phyloP scores from a whole-genome alignment of 495 filamentous ascomycete species.

The Talaromyces borbonicus region DNA sequence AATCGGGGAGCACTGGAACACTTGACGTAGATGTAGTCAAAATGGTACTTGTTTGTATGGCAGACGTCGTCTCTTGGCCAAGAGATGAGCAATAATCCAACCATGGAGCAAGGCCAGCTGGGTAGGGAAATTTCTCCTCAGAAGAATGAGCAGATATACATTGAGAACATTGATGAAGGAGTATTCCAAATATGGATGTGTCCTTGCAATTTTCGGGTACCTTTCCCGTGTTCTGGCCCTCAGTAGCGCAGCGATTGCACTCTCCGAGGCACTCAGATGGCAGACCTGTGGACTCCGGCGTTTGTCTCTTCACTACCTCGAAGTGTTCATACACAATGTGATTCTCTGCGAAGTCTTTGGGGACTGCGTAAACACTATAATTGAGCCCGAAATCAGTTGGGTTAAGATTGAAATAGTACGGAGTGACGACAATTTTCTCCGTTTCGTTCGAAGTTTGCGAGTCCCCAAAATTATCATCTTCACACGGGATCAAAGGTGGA shows the following conservation, averaged over 20 bases:
- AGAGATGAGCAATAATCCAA: slow-evolving; percentile 8
- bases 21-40: neutral
- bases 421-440: slow-evolving; percentile 3
- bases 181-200: slow-evolving; percentile 2
- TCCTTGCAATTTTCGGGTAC: neutral
- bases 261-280: slow-evolving; percentile 8
- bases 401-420: slow-evolving; percentile 10
- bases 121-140: neutral
- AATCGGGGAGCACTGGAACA: neutral
- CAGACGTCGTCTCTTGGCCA: neutral
- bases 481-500: neutral
- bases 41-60: neutral
- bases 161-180: neutral
- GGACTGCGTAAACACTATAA: slow-evolving; percentile 8
- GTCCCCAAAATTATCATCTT: slow-evolving; percentile 1
- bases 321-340: too few relatives aligned
- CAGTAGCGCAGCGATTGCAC: slow-evolving; percentile 9
- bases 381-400: slow-evolving; percentile 8
- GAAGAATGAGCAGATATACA: slow-evolving; percentile 3
- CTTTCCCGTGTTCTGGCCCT: slow-evolving; percentile 9
- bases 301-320: neutral
- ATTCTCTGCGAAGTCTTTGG: neutral
- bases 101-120: slow-evolving; percentile 10
- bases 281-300: neutral
- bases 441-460: neutral